These are phyloP conservation scores for Paracamarosporium sp. DNA, from an alignment of 2,329 filamentous ascomycete species.

Conservation along the genomic window DNA sequence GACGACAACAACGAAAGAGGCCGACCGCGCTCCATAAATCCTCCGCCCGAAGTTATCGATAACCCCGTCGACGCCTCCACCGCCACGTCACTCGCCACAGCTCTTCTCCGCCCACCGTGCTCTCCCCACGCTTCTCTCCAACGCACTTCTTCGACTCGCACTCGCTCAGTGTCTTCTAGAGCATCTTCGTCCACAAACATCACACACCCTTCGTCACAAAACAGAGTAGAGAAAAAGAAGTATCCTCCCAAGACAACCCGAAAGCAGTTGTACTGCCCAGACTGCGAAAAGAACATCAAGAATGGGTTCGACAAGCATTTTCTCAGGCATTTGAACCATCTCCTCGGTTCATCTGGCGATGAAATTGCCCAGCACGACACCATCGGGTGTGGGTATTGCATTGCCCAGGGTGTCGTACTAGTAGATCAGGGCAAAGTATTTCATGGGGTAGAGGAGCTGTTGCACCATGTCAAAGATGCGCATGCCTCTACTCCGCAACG, in stretches of 20 bases:
- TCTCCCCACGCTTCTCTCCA: neutral
- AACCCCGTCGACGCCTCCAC: constrained; percentile 1
- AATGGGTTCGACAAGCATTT: constrained; percentile 12
- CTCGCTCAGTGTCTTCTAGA: constrained; percentile 2
- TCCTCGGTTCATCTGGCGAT: neutral
- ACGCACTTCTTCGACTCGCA: neutral
- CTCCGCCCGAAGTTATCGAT: constrained; percentile 1
- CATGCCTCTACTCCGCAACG: neutral
- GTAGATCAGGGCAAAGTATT: constrained; percentile 3
- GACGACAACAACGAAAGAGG: constrained; percentile 4
- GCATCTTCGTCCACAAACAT: constrained; percentile 7
- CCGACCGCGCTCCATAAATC: neutral
- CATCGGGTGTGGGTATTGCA: constrained; percentile 11
- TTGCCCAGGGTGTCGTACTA: neutral
- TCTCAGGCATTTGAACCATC: neutral
- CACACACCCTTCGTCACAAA: constrained; percentile 1
- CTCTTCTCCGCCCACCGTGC: neutral
- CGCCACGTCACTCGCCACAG: constrained; percentile 5
- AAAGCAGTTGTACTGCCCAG: constrained; percentile 7
- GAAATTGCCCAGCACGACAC: neutral
- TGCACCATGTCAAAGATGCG: constrained; percentile 2
- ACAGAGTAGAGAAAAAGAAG: neutral
- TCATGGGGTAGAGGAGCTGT: neutral
- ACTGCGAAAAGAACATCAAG: neutral
- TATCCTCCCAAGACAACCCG: neutral